Evolutionary conservation across 2,329 filamentous ascomycete genomes (phyloP).

Genomic region (Cryphonectria radicalis): DNA sequence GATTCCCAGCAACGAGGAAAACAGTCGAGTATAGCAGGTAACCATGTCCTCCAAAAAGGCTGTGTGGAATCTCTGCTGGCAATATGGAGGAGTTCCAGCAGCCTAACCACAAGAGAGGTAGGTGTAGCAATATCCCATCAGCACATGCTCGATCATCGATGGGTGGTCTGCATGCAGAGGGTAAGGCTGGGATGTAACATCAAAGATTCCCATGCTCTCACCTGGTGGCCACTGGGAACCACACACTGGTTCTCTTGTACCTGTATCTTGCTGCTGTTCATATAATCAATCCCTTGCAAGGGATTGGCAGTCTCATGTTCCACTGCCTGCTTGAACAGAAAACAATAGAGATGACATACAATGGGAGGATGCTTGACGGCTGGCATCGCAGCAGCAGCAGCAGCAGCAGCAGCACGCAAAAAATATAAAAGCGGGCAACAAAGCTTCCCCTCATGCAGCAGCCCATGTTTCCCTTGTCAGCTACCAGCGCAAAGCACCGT

Average conservation of each 20-base stretch:
- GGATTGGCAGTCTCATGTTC: no score
- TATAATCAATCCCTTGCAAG: neutral
- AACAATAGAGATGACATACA: neutral
- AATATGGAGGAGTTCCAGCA: neutral
- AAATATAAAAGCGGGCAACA: neutral
- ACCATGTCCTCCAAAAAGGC: neutral
- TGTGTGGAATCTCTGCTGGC: neutral
- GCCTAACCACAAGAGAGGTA: neutral
- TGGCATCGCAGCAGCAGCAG: neutral
- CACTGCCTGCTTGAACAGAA: neutral
- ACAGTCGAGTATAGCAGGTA: neutral
- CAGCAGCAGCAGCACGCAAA: no score
- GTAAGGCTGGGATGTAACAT: neutral
- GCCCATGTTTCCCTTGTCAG: neutral
- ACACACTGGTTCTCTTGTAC: neutral
- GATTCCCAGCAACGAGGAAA: neutral
- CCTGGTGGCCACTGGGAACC: neutral
- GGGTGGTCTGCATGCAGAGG: neutral
- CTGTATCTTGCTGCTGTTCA: neutral
- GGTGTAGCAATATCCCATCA: neutral
- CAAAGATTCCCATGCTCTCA: neutral
- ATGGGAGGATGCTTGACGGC: neutral
- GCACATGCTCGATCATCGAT: neutral
- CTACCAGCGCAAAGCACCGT: neutral
- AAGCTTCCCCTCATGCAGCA: slow-evolving; percentile 1